Conservation (phyloP, 2,329 filamentous ascomycete genomes). For the Coniochaeta sp. region DNA sequence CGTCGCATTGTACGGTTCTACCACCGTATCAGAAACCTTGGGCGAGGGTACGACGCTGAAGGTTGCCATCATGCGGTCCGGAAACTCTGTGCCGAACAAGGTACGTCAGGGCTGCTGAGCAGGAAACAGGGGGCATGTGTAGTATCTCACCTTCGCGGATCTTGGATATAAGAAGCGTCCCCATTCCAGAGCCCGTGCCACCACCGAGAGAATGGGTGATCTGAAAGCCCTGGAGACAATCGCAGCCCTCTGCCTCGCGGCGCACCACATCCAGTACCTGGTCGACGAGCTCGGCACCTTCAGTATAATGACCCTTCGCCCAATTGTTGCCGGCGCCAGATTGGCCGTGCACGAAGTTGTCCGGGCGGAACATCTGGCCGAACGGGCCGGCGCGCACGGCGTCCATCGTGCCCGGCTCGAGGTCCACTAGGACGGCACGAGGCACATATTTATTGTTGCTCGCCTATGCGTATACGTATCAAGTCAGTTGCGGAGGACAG, state of each 20-base stretch:
- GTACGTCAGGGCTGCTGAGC: no score
- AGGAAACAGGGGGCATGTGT: no score
- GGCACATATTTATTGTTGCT: slow-evolving; percentile 99
- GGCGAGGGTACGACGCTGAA: slow-evolving; percentile 98
- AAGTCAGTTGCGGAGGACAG: slow-evolving; percentile 4
- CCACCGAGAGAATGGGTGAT: slow-evolving; percentile 99
- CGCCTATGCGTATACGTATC: slow-evolving; percentile 49
- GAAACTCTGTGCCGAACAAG: no score
- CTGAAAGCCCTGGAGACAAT: slow-evolving; percentile 99
- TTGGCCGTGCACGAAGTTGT: slow-evolving; percentile 99
- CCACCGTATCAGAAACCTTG: slow-evolving; percentile 99
- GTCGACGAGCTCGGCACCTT: slow-evolving; percentile 98
- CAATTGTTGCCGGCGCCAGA: slow-evolving; percentile 99
- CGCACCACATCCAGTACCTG: slow-evolving; percentile 97
- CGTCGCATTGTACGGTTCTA: slow-evolving; percentile 99
- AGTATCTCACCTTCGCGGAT: no score
- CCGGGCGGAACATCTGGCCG: slow-evolving; percentile 97
- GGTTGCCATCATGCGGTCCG: slow-evolving; percentile 99
- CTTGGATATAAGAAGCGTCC: slow-evolving; percentile 99
- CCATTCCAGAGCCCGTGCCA: slow-evolving; percentile 99
- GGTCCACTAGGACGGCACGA: slow-evolving; percentile 97
- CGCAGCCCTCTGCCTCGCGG: slow-evolving; percentile 96
- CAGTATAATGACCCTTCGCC: slow-evolving; percentile 99
- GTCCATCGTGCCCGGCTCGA: slow-evolving; percentile 99
- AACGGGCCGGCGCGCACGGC: slow-evolving; percentile 97